Evolutionary conservation across 2,329 filamentous ascomycete genomes (phyloP), one percentile per base, ranked within the genome.

Genomic region (Cyphellophora europaea): DNA sequence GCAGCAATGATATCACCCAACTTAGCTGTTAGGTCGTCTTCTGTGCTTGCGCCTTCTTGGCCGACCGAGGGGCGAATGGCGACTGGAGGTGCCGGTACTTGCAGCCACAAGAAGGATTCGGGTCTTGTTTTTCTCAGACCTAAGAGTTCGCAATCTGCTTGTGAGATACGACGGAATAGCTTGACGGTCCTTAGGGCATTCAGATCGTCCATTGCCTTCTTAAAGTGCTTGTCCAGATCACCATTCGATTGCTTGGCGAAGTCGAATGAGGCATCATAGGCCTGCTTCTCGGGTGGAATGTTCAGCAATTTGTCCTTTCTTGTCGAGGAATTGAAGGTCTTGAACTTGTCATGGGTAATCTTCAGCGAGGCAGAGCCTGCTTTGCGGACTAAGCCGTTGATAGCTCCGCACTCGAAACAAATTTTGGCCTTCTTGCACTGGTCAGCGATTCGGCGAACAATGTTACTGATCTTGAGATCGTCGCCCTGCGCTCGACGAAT

Each of bases 81-180:
- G 5, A 96, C 84, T 0, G 91, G 91, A 1, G 91, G 89, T 1
- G 89, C 89, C 1, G 91, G 91, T 21, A 98, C 72, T 52, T 87
- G 93, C 54, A 94, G 88, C 91, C 91, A 98, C 29, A 98, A 77
- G 57, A 96, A 93, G 78, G 93, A 93, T 56, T 98, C 91, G 0
- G 91, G 91, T 12, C 88, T 74, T 49, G 94, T 87, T 1, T 88
- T 84, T 51, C 95, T 79, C 50, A 98, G 74, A 4, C 89, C 89
- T 1, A 98, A 69, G 14, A 98, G 69, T 57, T 96, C 88, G 55
- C 89, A 94, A 56, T 98, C 91, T 5, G 76, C 74, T 2, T 82
- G 74, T 10, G 77, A 80, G 37, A 98, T 86, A 53, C 82, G 78
- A 58, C 87, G 88, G 66, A 98, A 94, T 19, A 98, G 72, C 49